These are phyloP conservation scores for Tardiomyces digboiensis DNA, from an alignment of 1,139 yeast species.

Conservation along the genomic window DNA sequence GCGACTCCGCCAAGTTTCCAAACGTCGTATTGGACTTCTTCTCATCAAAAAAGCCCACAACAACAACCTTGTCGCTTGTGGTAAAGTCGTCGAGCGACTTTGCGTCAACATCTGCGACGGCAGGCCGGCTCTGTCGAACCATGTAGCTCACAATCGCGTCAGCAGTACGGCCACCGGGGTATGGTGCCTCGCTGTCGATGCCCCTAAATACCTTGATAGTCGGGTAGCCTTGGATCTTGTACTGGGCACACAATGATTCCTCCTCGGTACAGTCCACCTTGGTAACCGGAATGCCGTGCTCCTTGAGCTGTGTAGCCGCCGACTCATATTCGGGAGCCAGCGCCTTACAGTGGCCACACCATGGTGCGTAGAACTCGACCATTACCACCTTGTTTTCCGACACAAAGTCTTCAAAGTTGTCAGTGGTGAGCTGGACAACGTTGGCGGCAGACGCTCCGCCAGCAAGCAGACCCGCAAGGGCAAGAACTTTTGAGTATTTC, in stretches of 20 bases:
- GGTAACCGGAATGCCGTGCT: conserved; percentile 64
- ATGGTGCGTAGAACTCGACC: conserved; percentile 96
- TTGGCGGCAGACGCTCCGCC: conserved; percentile 73
- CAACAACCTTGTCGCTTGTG: conserved; percentile 39
- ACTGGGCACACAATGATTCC: conserved; percentile 65
- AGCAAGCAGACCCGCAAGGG: conserved; percentile 8
- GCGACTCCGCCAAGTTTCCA: conserved; percentile 41
- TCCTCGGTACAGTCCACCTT: conserved; percentile 93
- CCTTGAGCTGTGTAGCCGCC: conserved; percentile 72
- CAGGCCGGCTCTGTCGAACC: conserved; percentile 77
- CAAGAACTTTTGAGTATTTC: conserved; percentile 3
- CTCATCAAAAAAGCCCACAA: conserved; percentile 35
- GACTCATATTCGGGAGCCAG: conserved; percentile 83
- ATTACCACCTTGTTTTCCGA: conserved; percentile 68
- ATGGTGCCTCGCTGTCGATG: conserved; percentile 36
- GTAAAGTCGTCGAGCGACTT: conserved; percentile 41
- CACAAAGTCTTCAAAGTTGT: conserved; percentile 55
- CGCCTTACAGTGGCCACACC: conserved; percentile 98
- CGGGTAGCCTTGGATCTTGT: conserved; percentile 84
- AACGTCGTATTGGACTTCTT: conserved; percentile 39
- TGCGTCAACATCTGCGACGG: conserved; percentile 48
- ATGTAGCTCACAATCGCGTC: conserved; percentile 69
- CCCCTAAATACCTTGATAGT: conserved; percentile 82
- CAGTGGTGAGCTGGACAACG: conserved; percentile 66
- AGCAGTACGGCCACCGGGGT: conserved; percentile 79